Base-by-base conservation (phyloP, 1,139 yeast species). In the Saccharomyces hybrid region DNA sequence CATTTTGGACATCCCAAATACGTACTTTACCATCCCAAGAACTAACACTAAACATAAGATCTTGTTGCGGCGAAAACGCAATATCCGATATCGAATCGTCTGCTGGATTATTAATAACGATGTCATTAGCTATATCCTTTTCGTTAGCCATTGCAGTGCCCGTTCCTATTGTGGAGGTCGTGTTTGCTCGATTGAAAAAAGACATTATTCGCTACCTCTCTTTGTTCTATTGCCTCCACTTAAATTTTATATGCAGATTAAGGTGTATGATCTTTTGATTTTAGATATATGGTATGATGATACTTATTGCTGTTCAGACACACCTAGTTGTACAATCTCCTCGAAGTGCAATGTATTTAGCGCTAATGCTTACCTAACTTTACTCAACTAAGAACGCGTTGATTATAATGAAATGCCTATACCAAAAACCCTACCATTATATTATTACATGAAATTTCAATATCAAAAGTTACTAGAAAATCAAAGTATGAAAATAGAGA, bases 1-100 rank as follows among this genome's bases (percentile, higher is more conserved):
- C 82, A 60, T 78, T 81, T 59, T 83, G 83, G 27, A 91, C 83
- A 70, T 93, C 98, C 76, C 95, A 95, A 56, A 95, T 85, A 57
- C 99, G 79, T 42, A 89, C 97, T 68, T 90, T 90, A 65, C 87
- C 88, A 72, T 95, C 99, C 99, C 99, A 95, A 44, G 96, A 86
- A 9, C 95, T 81, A 2, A 84, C 95, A 2, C 95, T 83, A 54
- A 82, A 73, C 56, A 86, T 71, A 57, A 83, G 75, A 63, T 95
- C 97, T 27, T 87, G 95, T 60, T 80, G 88, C n/a, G 98, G 89
- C n/a, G 97, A 88, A 71, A 93, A 95, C 19, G 90, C 77, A 56
- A 95, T 71, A 63, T 88, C 96, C n/a, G 91, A 80, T 32, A 95
- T 79, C 2, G 97, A 85, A 68, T 95, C 99, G 59, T 88, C 96